Base-by-base conservation (phyloP, 176 grass and related monocot genomes). In the Oryza coarctata region DNA sequence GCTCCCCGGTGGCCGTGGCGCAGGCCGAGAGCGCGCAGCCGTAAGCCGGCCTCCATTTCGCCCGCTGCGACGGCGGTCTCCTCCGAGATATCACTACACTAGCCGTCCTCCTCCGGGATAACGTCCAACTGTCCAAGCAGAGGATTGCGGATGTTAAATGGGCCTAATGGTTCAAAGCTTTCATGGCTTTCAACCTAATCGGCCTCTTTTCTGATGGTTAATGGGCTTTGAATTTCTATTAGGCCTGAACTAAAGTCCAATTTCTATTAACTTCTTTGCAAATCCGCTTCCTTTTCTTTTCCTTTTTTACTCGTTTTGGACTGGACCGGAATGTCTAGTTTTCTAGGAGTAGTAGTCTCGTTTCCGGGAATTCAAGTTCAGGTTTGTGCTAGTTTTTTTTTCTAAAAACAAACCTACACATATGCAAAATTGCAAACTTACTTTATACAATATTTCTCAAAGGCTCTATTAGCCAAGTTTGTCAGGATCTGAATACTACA, bases 21-120 rank as follows among this genome's bases (percentile, higher is more conserved):
- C 35, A 39, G 61, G 49, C 74, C 36, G 20, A 80, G 77, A 1
- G 40, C 69, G 47, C 88, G 74, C 47, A 85, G 65, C 13, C 80
- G 84, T 20, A 90, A 69, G 62, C 73, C 69, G 12, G 85, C 61
- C 49, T 83, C 88, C 84, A 90, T 90, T 28, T 71, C 15, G 9
- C 65, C 20, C 70, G 12, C 80, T 6, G 18, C 40, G 26, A 33
- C 86, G 79, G 55, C 47, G 50, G 58, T 36, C 39, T 44, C 14
- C 50, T 74, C 18, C 10, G 49, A 58, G 45, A 9, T 14, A 2
- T 74, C 41, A 12, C 39, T 27, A 14, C 43, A 45, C 34, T 8
- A 63, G 0, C 1, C 38, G 17, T 35, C 78, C 17, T 55, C 49
- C 28, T 13, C 44, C 63, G 25, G 78, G 79, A 82, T 74, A 90